These are phyloP conservation scores for Eutypa lata DNA, from an alignment of 2,329 filamentous ascomycete genomes.

Conservation along the genomic window DNA sequence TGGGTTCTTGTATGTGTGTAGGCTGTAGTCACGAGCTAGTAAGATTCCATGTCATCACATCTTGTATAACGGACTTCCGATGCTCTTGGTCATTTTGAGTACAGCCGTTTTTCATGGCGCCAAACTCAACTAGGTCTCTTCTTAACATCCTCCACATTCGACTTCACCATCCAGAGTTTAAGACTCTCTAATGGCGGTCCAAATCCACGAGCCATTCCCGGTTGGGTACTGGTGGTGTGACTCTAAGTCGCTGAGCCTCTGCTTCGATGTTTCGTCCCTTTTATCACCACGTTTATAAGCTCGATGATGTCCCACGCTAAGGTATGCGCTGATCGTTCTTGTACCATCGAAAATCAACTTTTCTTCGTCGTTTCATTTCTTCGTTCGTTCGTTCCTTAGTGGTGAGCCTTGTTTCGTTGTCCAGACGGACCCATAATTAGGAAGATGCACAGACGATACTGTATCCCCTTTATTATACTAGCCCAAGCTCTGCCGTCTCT, in stretches of 20 bases:
- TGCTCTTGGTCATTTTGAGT: neutral
- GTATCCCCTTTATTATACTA: constrained; percentile 11
- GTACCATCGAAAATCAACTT: neutral
- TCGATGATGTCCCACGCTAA: neutral
- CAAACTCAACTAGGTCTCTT: neutral
- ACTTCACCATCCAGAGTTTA: neutral
- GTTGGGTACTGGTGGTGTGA: neutral
- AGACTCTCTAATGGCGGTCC: neutral
- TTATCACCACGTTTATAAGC: neutral
- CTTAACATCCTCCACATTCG: neutral
- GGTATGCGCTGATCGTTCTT: neutral
- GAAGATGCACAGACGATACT: constrained; percentile 12
- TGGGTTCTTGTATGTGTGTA: neutral
- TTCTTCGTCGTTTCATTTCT: neutral
- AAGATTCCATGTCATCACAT: neutral
- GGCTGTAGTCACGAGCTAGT: neutral
- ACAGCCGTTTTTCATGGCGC: neutral
- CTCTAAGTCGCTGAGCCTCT: neutral
- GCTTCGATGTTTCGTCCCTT: neutral
- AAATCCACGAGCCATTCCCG: neutral
- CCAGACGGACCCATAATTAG: neutral
- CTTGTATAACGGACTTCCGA: neutral
- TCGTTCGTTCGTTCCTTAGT: neutral
- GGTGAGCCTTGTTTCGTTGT: neutral
- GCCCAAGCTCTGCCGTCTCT: constrained; percentile 20